These are phyloP conservation scores for Fusarium hostae DNA, from an alignment of 2,329 filamentous ascomycete genomes.

Conservation along the genomic window DNA sequence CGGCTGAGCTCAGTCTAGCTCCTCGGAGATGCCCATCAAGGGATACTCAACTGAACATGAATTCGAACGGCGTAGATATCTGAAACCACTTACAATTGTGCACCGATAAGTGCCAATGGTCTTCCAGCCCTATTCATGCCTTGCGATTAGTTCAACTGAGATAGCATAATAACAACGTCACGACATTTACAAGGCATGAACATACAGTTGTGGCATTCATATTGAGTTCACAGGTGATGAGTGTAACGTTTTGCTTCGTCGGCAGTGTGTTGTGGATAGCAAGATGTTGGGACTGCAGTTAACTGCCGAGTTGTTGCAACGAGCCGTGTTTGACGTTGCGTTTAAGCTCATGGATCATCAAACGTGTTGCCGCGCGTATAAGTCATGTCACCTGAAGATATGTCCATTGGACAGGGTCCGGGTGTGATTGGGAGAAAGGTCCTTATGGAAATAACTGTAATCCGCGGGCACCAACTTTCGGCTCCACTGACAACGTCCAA, in stretches of 20 bases:
- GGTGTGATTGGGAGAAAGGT: not conserved
- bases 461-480: not conserved
- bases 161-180: not conserved
- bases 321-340: not conserved
- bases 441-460: not conserved
- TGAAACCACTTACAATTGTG: not conserved
- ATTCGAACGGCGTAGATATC: not conserved
- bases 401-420: not conserved
- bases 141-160: not conserved
- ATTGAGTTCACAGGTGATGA: not conserved
- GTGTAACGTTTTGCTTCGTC: not conserved
- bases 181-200: not conserved
- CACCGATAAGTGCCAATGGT: not conserved
- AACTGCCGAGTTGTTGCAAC: not conserved
- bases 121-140: not conserved
- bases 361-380: not conserved
- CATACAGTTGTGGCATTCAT: not conserved
- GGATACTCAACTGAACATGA: not conserved
- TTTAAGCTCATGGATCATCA: conserved; percentile 3
- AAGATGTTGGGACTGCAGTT: not conserved
- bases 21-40: not conserved
- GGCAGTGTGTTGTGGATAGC: too few relatives aligned
- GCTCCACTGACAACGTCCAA: not conserved
- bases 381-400: not conserved
- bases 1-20: not conserved